Evolutionary conservation across 1,284 basidiomycete species (phyloP), one percentile per base, ranked within the genome.

Genomic region (Apiotrichum sp.): DNA sequence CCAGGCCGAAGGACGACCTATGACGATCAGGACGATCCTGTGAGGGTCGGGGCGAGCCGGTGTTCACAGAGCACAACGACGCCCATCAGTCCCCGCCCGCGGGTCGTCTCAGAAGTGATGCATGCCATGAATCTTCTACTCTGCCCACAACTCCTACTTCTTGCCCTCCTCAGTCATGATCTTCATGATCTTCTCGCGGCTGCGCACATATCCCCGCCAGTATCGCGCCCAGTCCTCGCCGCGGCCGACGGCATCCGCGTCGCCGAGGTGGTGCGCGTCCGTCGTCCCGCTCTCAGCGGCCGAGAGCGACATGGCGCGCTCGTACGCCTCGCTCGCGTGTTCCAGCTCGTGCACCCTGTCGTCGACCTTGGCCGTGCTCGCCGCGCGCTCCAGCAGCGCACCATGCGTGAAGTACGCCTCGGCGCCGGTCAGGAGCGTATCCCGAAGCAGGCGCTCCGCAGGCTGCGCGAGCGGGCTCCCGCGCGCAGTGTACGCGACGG

Each of bases 271-370:
- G 85, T 53, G 84, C 0, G 50, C 46, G 14, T 56, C 41, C 88
- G 71, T 50, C 88, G 68, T 59, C 66, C 81, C 59, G 78, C 77
- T 76, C 86, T 70, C 68, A 3, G 61, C 36, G 3, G 59, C 59
- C 33, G 58, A 55, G 6, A 74, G 62, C 31, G 52, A 55, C 59
- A 85, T 77, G 8, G 84, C 84, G 9, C 82, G 79, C 63, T 84
- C 81, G 56, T 82, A 86, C 65, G 79, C 82, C 55, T 82, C 78
- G 11, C 80, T 66, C 10, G 83, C 81, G 40, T 69, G 68, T 35
- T 79, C 73, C 49, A 75, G 68, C 11, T 71, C 60, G 43, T 72
- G 85, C 67, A 87, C 83, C 66, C 36, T 42, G 92, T 78, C 53
- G 73, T 65, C 9, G 7, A 33, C 35, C 31, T 39, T 48, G 8